phyloP scores from a whole-genome alignment of 768 basidiomycete species.

The Gautieria morchelliformis region DNA sequence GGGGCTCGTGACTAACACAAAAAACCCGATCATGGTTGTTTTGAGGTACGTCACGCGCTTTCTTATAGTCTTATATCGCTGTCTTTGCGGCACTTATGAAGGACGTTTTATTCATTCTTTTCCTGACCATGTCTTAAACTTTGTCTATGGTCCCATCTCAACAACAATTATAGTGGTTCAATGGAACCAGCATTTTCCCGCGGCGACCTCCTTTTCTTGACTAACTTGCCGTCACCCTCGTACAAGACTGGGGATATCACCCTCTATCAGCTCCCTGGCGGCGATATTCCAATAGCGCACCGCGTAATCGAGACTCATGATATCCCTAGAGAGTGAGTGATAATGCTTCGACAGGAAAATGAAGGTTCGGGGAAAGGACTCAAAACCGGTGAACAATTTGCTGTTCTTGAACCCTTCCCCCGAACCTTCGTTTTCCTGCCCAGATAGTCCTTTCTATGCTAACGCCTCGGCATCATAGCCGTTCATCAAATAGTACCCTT shows the following conservation, averaged over 20 bases:
- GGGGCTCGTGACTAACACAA: constrained; percentile 82
- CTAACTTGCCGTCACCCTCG: constrained; percentile 62
- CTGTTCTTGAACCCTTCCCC: too few relatives aligned
- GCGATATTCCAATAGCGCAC: constrained; percentile 93
- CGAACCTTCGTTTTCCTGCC: neutral
- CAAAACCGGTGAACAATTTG: too few relatives aligned
- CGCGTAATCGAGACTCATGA: constrained; percentile 90
- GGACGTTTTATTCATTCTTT: neutral
- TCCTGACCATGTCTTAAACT: neutral
- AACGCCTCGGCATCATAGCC: constrained; percentile 2
- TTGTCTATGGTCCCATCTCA: neutral
- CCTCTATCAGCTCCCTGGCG: constrained; percentile 92
- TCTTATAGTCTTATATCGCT: neutral
- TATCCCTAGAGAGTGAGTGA: constrained; percentile 31
- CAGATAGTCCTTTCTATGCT: neutral
- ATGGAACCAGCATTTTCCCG: constrained; percentile 97
- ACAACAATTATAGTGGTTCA: constrained; percentile 55
- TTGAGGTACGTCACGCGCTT: constrained; percentile 58
- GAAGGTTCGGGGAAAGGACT: too few relatives aligned
- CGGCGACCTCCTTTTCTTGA: constrained; percentile 92
- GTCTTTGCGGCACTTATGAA: neutral
- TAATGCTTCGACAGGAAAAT: too few relatives aligned
- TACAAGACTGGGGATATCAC: constrained; percentile 94
- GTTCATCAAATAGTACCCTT: constrained; percentile 5
- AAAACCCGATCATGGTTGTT: constrained; percentile 94